Conservation (phyloP, 805 yeast genomes). For the Candida berthetii region DNA sequence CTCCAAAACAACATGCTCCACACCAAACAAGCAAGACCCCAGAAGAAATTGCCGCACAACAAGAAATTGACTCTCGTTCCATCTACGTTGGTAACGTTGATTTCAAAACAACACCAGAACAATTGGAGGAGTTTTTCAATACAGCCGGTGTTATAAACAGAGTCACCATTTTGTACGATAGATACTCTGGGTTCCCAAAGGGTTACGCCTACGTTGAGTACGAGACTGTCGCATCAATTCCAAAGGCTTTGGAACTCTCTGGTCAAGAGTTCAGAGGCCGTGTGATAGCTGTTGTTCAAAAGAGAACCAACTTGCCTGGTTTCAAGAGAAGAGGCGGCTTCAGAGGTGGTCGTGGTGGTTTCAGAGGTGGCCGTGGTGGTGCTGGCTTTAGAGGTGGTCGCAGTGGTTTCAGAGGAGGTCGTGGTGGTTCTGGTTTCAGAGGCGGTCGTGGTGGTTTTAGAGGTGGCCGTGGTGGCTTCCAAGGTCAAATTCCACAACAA, state of each 20-base stretch:
- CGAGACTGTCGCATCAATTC: conserved; percentile 28
- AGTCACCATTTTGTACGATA: conserved; percentile 44
- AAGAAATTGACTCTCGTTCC: conserved; percentile 45
- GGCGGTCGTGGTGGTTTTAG: conserved; percentile 10
- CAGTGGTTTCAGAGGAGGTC: conserved; percentile 15
- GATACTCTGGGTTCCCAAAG: conserved; percentile 38
- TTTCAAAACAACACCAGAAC: conserved; percentile 41
- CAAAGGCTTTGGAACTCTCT: conserved; percentile 38
- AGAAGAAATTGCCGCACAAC: conserved; percentile 26
- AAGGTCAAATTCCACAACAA: not conserved
- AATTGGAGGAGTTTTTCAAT: conserved; percentile 40
- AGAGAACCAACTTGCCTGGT: conserved; percentile 52
- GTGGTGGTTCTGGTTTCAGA: conserved; percentile 9
- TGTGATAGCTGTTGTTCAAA: conserved; percentile 38
- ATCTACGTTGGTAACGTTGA: conserved; percentile 49
- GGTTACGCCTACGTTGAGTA: conserved; percentile 67
- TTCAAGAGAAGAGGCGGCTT: conserved; percentile 21
- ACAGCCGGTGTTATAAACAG: conserved; percentile 40
- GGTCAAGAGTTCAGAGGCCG: conserved; percentile 40
- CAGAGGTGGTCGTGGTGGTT: conserved; percentile 8
- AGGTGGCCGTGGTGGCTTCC: conserved; percentile 3
- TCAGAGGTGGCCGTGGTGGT: conserved; percentile 5
- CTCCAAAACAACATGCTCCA: not conserved
- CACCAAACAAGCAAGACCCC: conserved; percentile 13
- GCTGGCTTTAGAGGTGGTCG: conserved; percentile 6